These are phyloP conservation scores for Flaveria sonorensis DNA, from an alignment of 129 eudicot genomes.

Conservation along the genomic window DNA sequence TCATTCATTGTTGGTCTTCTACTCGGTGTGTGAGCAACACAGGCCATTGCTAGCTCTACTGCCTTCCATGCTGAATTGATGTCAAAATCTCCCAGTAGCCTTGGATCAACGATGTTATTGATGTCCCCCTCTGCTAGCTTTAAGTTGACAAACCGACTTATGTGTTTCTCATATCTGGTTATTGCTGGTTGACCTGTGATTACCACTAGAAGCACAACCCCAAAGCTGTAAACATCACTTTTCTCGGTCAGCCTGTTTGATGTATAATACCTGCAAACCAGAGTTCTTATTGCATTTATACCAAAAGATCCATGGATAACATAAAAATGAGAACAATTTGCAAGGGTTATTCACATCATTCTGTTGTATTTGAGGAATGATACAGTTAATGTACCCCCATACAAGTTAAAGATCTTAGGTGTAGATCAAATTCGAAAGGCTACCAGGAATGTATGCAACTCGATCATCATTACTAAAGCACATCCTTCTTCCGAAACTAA, in stretches of 20 bases:
- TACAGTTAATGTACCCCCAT: neutral
- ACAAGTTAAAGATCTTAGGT: neutral
- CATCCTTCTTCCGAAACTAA: neutral
- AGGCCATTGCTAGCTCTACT: slow-evolving; percentile 28
- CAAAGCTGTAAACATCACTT: slow-evolving; percentile 49
- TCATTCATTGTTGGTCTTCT: slow-evolving; percentile 35
- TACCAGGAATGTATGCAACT: neutral
- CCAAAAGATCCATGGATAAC: neutral
- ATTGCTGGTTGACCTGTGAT: slow-evolving; percentile 37
- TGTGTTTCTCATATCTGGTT: slow-evolving; percentile 15
- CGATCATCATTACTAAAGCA: neutral
- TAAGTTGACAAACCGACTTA: slow-evolving; percentile 19
- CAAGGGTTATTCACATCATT: neutral
- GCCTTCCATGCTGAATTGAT: slow-evolving; percentile 27
- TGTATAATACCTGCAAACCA: slow-evolving; percentile 41
- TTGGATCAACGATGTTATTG: slow-evolving; percentile 26
- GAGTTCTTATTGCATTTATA: neutral
- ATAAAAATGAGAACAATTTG: neutral
- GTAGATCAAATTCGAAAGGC: neutral
- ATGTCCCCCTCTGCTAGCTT: slow-evolving; percentile 25
- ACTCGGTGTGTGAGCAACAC: slow-evolving; percentile 24
- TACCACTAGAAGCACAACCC: slow-evolving; percentile 40
- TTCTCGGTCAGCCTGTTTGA: slow-evolving; percentile 35
- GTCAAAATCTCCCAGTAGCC: slow-evolving; percentile 26
- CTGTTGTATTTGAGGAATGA: neutral